These are phyloP conservation scores for Talaromyces sp. DNA, from an alignment of 2,329 filamentous ascomycete species.

Conservation along the genomic window DNA sequence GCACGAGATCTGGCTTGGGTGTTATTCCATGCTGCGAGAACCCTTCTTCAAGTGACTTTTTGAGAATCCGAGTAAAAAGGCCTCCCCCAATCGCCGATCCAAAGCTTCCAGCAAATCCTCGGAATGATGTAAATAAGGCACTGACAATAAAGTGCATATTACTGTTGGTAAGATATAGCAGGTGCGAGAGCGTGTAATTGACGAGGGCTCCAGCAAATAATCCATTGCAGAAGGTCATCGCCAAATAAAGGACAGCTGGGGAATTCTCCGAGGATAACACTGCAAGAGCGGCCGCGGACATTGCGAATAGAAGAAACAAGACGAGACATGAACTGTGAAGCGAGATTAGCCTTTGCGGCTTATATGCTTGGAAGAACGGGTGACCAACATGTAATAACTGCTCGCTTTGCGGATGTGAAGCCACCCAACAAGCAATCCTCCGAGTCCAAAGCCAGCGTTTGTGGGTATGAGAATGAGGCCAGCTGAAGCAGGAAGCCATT, in stretches of 20 bases:
- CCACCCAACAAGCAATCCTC: conserved; percentile 72
- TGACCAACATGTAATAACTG: conserved; percentile 66
- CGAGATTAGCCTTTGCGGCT: not conserved
- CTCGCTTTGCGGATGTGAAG: conserved; percentile 74
- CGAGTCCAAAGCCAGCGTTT: conserved; percentile 75
- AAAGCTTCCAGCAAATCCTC: conserved; percentile 80
- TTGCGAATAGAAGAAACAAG: conserved; percentile 63
- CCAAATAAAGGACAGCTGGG: conserved; percentile 58
- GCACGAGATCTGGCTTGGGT: conserved; percentile 51
- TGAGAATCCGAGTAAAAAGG: conserved; percentile 67
- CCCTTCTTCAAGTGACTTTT: conserved; percentile 56
- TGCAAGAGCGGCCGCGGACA: conserved; percentile 62
- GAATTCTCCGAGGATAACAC: conserved; percentile 57
- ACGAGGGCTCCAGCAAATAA: conserved; percentile 71
- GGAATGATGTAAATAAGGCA: conserved; percentile 75
- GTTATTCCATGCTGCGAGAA: conserved; percentile 54
- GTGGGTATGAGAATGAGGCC: conserved; percentile 80
- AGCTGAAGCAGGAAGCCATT: conserved; percentile 68
- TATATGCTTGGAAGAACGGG: not conserved
- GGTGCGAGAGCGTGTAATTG: conserved; percentile 80
- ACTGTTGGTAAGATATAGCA: conserved; percentile 70
- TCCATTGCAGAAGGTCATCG: conserved; percentile 69
- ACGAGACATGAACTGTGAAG: conserved; percentile 58
- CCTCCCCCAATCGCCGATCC: conserved; percentile 79
- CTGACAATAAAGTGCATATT: conserved; percentile 74